A percentile compares a stretch with the other conserved stretches of the same genome.
phyloP scores from a whole-genome alignment of 2,329 filamentous ascomycete species.

The Monosporascus sp. region DNA sequence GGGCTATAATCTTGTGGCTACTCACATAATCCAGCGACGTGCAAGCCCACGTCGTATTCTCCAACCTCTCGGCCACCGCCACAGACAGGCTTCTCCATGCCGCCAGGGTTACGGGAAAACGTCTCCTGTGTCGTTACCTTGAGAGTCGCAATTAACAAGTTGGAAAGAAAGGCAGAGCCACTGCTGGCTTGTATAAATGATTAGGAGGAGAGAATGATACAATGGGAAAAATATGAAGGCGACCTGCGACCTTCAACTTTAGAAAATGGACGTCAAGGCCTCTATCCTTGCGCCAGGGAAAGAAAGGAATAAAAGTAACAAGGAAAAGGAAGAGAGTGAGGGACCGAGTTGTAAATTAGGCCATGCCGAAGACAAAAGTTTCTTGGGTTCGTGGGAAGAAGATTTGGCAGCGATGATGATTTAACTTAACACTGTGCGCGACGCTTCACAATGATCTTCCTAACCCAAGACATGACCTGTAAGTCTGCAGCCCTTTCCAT shows the following conservation, averaged over 20 bases:
- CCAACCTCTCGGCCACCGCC: slow-evolving; percentile 30
- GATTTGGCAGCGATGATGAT: neutral
- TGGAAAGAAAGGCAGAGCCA: neutral
- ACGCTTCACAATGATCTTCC: neutral
- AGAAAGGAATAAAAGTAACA: slow-evolving; percentile 10
- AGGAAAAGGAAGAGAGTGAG: slow-evolving; percentile 12
- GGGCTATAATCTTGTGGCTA: slow-evolving; percentile 1
- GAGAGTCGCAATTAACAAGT: neutral
- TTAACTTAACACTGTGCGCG: neutral
- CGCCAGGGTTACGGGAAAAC: neutral
- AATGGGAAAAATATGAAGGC: slow-evolving; percentile 24
- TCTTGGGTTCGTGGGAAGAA: neutral
- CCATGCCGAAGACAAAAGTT: slow-evolving; percentile 10
- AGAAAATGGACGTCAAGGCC: slow-evolving; percentile 18
- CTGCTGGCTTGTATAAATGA: neutral
- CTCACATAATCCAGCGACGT: slow-evolving; percentile 38
- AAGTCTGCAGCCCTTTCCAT: too few relatives aligned
- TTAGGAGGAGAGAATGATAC: slow-evolving; percentile 11
- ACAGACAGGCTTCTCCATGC: slow-evolving; percentile 31
- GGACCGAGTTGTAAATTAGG: slow-evolving; percentile 17
- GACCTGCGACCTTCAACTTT: slow-evolving; percentile 30
- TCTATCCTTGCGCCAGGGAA: slow-evolving; percentile 16
- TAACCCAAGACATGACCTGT: neutral
- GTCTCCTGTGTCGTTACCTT: too few relatives aligned
- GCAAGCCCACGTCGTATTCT: slow-evolving; percentile 37